Evolutionary conservation across 2,329 filamentous ascomycete species (phyloP).

Genomic region (Aspergillus novoparasiticus): DNA sequence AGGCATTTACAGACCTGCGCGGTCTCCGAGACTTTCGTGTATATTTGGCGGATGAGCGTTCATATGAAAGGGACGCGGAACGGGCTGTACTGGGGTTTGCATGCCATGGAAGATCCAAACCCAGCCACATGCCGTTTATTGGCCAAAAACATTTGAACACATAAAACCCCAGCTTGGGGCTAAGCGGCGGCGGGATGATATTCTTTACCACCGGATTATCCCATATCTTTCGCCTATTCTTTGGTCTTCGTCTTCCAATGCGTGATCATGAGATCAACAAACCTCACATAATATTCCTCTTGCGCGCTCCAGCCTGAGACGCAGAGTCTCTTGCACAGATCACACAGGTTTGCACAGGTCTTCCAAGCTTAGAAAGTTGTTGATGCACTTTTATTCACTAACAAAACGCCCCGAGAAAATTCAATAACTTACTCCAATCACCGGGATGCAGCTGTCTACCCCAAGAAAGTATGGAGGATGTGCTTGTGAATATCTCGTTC

Average conservation of each 20-base stretch:
- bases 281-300: neutral
- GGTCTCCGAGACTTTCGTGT: slow-evolving; percentile 24
- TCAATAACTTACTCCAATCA: neutral
- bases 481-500: neutral
- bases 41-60: slow-evolving; percentile 22
- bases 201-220: neutral
- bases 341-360: neutral
- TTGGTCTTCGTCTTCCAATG: neutral
- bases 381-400: neutral
- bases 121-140: slow-evolving; percentile 3
- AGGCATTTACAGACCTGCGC: slow-evolving; percentile 21
- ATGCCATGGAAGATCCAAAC: neutral
- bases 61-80: slow-evolving; percentile 23
- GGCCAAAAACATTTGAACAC: slow-evolving; percentile 2
- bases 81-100: slow-evolving; percentile 16
- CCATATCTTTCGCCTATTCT: neutral
- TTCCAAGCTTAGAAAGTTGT: neutral
- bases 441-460: neutral
- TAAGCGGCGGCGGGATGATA: neutral
- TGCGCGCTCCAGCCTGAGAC: neutral
- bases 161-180: neutral
- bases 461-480: neutral
- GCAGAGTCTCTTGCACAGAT: neutral
- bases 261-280: neutral
- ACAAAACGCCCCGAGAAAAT: neutral